Evolutionary conservation across 2,329 filamentous ascomycete genomes (phyloP), one percentile per base, ranked within the genome.

Genomic region (Beauveria asiatica): DNA sequence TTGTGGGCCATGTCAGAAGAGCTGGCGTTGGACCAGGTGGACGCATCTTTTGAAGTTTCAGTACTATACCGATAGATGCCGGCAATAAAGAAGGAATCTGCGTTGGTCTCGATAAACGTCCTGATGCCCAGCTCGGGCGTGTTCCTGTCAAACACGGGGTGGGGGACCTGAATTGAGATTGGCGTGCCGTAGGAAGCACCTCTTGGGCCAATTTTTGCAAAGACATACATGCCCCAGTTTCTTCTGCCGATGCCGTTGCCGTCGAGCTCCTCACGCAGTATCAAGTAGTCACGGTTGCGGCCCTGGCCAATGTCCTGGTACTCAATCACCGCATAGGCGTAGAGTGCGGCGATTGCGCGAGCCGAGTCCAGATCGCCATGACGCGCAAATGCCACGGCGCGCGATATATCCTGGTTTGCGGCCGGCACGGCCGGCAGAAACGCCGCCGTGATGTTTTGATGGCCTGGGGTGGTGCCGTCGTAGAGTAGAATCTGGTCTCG

Each of bases 141-240:
- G 21, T 54, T 48, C 50, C 54, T 60, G 57, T 60, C 57, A 10
- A 54, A 54, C 5, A 60, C 10, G 10, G 57, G 57, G 16, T 60
- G 57, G 1, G 57, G 57, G 8, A 54, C 57, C 27, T 60, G 57
- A 19, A 60, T 54, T 8, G 50, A 55, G 2, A 60, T 5, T 13
- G 57, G 57, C 16, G 57, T 54, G 57, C 57, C 57, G 23, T 46
- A 54, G 25, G 57, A 60, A 13, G 37, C 17, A 30, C 50, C 50
- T 11, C 50, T 16, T 1, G 42, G 50, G 1, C 44, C 42, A 9
- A 49, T 23, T 17, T 60, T 60, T 4, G 57, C 57, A 7, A 60
- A 60, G n/a, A 60, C 30, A 5, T 54, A 60, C 50, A 60, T 54
- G 11, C 57, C 57, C 57, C 57, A 60, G 11, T 60, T 60, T 3